Evolutionary conservation across 768 basidiomycete species (phyloP), one percentile per base, ranked within the genome.

Genomic region (Boletus patriciae): DNA sequence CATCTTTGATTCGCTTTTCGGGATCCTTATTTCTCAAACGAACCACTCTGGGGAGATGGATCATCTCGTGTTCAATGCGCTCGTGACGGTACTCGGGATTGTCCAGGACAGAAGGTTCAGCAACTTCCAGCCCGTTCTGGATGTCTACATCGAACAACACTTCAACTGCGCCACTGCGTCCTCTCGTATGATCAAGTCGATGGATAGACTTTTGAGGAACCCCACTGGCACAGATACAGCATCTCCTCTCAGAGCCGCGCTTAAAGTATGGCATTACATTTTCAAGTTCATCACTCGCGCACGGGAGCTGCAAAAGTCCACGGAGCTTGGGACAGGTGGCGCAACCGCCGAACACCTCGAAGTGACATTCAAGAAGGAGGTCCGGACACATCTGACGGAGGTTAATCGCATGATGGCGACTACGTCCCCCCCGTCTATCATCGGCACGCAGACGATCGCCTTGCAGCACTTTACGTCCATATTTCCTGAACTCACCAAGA

Each of bases 261-360:
- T 98, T 58, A 98, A 98, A 71, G 96, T 98, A 31, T 96, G 94
- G 94, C 90, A 94, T 66, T 93, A 95, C 67, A 86, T 98, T 63
- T 92, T 98, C 83, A 92, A 91, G 69, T 92, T 98, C 73, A 90
- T 97, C 66, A 85, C 90, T 16, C 83, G 91, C n/a, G 88, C 94
- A 3, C 79, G 94, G 36, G 92, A 94, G 65, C 70, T 96, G 44
- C 94, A 96, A 70, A 92, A 92, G 70, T 77, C 79, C 7, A 88
- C 87, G 66, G 92, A 94, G 57, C 69, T 87, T 23, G 87, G 87
- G 1, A 86, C 87, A 25, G 85, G 86, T 12, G 90, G 87, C 12
- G 85, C 88, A 2, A 94, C 92, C 0, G 85, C 88, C 9, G 92
- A 94, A 59, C 91, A 94, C 71, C 77, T 95, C 43, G 94, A 96